phyloP scores from a whole-genome alignment of 768 basidiomycete species.

The Lyophyllum decastes region DNA sequence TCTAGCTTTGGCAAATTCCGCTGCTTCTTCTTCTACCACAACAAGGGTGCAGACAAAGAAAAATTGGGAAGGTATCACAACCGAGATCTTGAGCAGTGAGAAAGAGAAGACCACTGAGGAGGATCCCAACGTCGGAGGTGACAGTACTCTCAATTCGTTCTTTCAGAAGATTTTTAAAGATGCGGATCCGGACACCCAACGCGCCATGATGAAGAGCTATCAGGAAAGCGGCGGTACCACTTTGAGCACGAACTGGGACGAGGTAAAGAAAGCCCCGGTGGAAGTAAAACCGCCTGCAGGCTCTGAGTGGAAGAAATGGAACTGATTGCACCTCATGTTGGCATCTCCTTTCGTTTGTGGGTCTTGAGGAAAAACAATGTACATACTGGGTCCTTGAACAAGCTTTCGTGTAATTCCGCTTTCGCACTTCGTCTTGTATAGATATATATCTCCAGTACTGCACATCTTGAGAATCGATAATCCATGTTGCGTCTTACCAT shows the following conservation, averaged over 20 bases:
- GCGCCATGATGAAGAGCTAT: slow-evolving; percentile 99
- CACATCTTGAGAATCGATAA: neutral
- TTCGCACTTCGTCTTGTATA: neutral
- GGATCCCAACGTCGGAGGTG: slow-evolving; percentile 90
- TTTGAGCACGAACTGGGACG: slow-evolving; percentile 94
- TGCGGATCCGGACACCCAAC: slow-evolving; percentile 88
- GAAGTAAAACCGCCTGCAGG: slow-evolving; percentile 85
- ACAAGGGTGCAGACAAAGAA: slow-evolving; percentile 45
- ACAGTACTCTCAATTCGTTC: slow-evolving; percentile 81
- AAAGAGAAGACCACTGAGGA: slow-evolving; percentile 71
- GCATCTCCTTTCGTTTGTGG: slow-evolving; percentile 1
- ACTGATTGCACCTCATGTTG: slow-evolving; percentile 27
- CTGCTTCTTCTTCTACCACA: slow-evolving; percentile 31
- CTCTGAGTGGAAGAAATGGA: slow-evolving; percentile 84
- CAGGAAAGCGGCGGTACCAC: slow-evolving; percentile 94
- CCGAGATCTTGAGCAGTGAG: slow-evolving; percentile 62
- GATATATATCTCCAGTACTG: neutral
- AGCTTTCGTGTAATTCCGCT: neutral
- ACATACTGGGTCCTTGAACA: neutral
- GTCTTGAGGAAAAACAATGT: neutral
- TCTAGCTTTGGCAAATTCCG: slow-evolving; percentile 32
- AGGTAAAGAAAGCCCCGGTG: slow-evolving; percentile 70
- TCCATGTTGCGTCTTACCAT: slow-evolving; percentile 75
- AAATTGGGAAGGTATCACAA: slow-evolving; percentile 91
- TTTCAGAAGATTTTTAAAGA: slow-evolving; percentile 91